Evolutionary conservation across 2,329 filamentous ascomycete genomes (phyloP).

Genomic region (Sarocladium oryzae): DNA sequence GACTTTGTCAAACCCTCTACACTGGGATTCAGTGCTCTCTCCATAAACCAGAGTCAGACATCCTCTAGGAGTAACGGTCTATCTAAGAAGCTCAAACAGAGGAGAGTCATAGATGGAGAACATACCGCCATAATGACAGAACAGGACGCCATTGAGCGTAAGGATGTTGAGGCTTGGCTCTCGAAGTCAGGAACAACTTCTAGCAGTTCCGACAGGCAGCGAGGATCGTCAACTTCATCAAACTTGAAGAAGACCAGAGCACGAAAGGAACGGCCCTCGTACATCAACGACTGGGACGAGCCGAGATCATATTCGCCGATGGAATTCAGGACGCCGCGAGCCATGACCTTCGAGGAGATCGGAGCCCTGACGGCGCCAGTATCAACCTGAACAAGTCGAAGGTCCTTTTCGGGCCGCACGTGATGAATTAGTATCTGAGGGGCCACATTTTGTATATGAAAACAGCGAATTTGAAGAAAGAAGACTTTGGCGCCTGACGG

Average conservation of each 20-base stretch:
- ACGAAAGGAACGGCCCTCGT: slow-evolving; percentile 2
- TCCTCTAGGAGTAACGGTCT: not conserved
- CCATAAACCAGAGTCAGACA: not conserved
- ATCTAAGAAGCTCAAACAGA: not conserved
- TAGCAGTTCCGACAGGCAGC: not conserved
- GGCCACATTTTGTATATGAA: not conserved
- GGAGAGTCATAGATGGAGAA: not conserved
- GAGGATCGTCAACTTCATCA: not conserved
- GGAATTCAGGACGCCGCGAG: slow-evolving; percentile 2
- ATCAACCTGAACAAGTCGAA: not conserved
- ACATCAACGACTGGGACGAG: slow-evolving; percentile 9
- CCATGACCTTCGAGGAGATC: slow-evolving; percentile 7
- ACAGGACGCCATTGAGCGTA: not conserved
- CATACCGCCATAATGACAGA: no score
- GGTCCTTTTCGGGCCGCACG: not conserved
- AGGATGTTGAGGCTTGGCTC: not conserved
- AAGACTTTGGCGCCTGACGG: not conserved
- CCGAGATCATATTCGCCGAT: slow-evolving; percentile 1
- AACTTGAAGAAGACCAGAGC: not conserved
- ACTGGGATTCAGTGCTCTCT: not conserved
- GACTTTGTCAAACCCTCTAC: not conserved
- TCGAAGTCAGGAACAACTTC: not conserved
- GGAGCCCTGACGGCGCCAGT: not conserved
- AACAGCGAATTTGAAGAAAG: not conserved
- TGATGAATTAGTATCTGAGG: not conserved